Evolutionary conservation across 129 eudicot species (phyloP), one percentile per base, ranked within the genome.

Genomic region (Mikania micrantha): DNA sequence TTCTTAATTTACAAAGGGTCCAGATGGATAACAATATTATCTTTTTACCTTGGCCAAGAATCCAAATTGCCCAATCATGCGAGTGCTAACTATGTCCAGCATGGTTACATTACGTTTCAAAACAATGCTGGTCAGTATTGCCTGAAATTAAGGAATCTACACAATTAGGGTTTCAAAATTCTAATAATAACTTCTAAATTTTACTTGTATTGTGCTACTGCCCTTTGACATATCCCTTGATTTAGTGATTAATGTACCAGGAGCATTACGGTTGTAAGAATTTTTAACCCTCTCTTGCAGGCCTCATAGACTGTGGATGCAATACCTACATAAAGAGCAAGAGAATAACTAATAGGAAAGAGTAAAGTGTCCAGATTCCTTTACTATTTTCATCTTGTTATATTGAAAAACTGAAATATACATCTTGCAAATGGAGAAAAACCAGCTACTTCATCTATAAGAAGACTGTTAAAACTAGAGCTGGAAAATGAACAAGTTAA

Each of bases 261-360:
- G 99, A 75, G 99, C 99, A 49, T 83, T 85, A 44, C 88, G 86
- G 75, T 94, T 94, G 71, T 94, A 94, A 0, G 99, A 94, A 78
- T 94, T 94, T 79, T 94, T 94, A 24, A 74, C 85, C 95, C 68
- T 94, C 97, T 73, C 97, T 85, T 66, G 97, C 99, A 69, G 99
- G 99, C 74, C 93, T 90, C 99, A 94, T 94, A 48, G 99, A 87
- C 79, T 90, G 99, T 66, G 99, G 99, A 78, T 94, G 99, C 63
- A 94, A 82, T 39, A 94, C 99, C 99, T 90, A 69, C 42, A 11
- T 2, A 70, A 35, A 62, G 13, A 76, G 25, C 12, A 48, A 68
- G 36, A 32, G 6, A 32, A 32, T 32, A 47, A 45, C 12, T 12
- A 41, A 10, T 41, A 16, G 5, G 2, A 6, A 4, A 40, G 2